A percentile compares a stretch with the other conserved stretches of the same genome.
phyloP scores from a whole-genome alignment of 441 rosid genomes.

The Biscutella laevigata region DNA sequence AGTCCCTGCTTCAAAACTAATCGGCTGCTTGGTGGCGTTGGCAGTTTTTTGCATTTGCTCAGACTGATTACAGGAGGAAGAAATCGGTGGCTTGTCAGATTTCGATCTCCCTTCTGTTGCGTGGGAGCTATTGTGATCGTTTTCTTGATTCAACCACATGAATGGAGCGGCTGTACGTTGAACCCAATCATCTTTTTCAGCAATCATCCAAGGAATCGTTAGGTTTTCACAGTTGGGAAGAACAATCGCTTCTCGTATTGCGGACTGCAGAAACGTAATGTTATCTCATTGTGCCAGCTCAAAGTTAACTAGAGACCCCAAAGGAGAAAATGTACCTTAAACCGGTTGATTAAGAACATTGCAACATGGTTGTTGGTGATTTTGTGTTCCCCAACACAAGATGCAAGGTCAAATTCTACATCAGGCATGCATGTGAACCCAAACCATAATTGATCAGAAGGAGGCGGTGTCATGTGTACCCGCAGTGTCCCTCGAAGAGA shows the following conservation, averaged over 20 bases:
- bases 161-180: conserved; percentile 69
- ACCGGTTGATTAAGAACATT: conserved; percentile 57
- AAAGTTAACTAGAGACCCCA: not conserved
- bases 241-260: conserved; percentile 69
- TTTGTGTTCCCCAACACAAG: conserved; percentile 85
- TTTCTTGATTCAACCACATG: conserved; percentile 74
- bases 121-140: conserved; percentile 33
- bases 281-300: conserved; percentile 5
- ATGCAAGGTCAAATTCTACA: conserved; percentile 62
- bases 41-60: conserved; percentile 30
- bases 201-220: conserved; percentile 81
- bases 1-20: conserved; percentile 13
- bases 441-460: conserved; percentile 89
- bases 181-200: conserved; percentile 90
- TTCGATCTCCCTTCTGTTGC: conserved; percentile 32
- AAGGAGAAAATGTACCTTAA: conserved; percentile 48
- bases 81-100: conserved; percentile 26
- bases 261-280: conserved; percentile 37
- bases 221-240: conserved; percentile 81
- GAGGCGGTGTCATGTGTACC: conserved; percentile 81
- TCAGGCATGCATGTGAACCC: conserved; percentile 88
- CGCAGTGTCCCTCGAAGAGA: conserved; percentile 78
- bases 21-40: conserved; percentile 15
- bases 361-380: conserved; percentile 63
- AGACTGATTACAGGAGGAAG: conserved; percentile 29